A percentile compares a stretch with the other conserved stretches of the same genome.
Conservation (phyloP, 2,329 filamentous ascomycete species). For the Fusarium sp. region DNA sequence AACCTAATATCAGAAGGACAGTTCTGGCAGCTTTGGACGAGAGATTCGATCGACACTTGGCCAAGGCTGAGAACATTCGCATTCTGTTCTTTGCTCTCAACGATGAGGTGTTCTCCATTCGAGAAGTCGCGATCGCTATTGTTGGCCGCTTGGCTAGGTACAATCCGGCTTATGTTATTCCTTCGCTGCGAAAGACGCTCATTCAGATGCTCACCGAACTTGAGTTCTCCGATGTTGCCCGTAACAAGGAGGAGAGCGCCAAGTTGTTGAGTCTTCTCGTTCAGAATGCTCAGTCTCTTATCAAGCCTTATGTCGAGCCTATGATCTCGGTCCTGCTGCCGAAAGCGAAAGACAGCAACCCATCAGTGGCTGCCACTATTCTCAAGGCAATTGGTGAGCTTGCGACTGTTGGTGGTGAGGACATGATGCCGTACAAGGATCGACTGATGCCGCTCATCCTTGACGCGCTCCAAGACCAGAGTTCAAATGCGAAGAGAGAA, state of each 20-base stretch:
- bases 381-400: slow-evolving; percentile 94
- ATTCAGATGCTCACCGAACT: slow-evolving; percentile 97
- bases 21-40: slow-evolving; percentile 90
- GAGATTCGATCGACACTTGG: slow-evolving; percentile 95
- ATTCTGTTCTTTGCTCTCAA: slow-evolving; percentile 96
- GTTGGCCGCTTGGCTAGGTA: slow-evolving; percentile 91
- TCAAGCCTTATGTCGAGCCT: slow-evolving; percentile 96
- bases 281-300: slow-evolving; percentile 89
- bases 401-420: slow-evolving; percentile 90
- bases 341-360: slow-evolving; percentile 85
- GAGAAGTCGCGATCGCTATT: slow-evolving; percentile 95
- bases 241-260: slow-evolving; percentile 96
- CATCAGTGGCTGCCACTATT: slow-evolving; percentile 93
- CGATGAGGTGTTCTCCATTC: slow-evolving; percentile 90
- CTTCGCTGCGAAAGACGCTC: slow-evolving; percentile 91
- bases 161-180: slow-evolving; percentile 98
- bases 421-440: slow-evolving; percentile 92
- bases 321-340: slow-evolving; percentile 96
- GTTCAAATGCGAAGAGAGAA: slow-evolving; percentile 88
- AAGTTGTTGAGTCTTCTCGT: slow-evolving; percentile 93
- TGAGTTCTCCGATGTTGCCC: slow-evolving; percentile 92
- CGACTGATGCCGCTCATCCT: slow-evolving; percentile 95
- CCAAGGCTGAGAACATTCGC: slow-evolving; percentile 96
- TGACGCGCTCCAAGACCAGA: slow-evolving; percentile 92
- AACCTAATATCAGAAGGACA: slow-evolving; percentile 87